These are phyloP conservation scores for Aureobasidium sp. DNA, from an alignment of 2,329 filamentous ascomycete genomes.

Conservation along the genomic window DNA sequence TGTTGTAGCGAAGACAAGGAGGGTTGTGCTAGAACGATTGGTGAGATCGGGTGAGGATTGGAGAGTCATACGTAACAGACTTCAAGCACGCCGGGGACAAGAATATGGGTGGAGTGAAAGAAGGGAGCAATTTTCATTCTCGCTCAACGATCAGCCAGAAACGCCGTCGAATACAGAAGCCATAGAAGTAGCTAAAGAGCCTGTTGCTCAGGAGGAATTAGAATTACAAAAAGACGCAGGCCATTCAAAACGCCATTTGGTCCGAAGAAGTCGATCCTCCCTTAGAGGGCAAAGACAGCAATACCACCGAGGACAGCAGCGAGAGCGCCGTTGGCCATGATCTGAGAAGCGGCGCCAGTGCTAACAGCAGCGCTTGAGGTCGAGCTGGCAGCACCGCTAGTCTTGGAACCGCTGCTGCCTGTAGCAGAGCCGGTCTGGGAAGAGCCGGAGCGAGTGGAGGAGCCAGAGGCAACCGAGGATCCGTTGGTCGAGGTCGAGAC, in stretches of 20 bases:
- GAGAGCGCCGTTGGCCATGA: background rate
- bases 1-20: too few species aligned
- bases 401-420: background rate
- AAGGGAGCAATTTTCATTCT: background rate
- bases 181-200: background rate
- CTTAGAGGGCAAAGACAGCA: background rate
- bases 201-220: background rate
- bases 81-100: too few species aligned
- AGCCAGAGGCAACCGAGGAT: slow-evolving; percentile 15
- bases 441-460: slow-evolving; percentile 5
- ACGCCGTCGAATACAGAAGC: background rate
- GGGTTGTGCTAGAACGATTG: too few species aligned
- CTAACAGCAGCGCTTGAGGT: slow-evolving; percentile 4
- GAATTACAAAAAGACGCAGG: background rate
- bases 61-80: too few species aligned
- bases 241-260: background rate
- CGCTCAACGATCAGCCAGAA: background rate
- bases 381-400: slow-evolving; percentile 12
- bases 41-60: too few species aligned
- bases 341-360: slow-evolving; percentile 2
- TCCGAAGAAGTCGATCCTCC: background rate
- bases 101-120: background rate
- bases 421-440: slow-evolving; percentile 1
- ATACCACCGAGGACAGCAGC: background rate
- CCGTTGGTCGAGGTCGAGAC: slow-evolving; percentile 15